Conservation (phyloP, 1,284 basidiomycete species). For the Boletellus deceptivus region DNA sequence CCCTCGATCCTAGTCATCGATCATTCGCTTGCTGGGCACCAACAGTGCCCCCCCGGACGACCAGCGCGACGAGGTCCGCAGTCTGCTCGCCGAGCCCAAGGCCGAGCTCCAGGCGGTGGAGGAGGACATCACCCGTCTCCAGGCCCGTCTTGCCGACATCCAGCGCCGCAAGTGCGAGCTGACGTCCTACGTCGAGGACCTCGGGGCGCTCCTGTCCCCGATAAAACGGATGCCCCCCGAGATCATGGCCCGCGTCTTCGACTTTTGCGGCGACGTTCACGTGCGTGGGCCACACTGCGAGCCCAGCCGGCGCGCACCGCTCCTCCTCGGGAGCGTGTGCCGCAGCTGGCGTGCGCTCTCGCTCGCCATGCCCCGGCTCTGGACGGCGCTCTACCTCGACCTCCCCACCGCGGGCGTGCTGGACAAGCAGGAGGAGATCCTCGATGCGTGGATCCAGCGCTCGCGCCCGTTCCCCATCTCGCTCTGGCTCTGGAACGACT, state of each 20-base stretch:
- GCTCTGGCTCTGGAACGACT: constrained; percentile 32
- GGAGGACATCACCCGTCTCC: constrained; percentile 24
- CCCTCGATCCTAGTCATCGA: constrained; percentile 23
- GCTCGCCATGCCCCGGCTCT: constrained; percentile 29
- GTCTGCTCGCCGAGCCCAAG: constrained; percentile 25
- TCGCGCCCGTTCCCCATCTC: constrained; percentile 26
- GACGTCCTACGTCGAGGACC: constrained; percentile 31
- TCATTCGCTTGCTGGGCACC: constrained; percentile 29
- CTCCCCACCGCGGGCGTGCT: constrained; percentile 25
- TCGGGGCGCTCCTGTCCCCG: constrained; percentile 31
- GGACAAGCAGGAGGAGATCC: constrained; percentile 26
- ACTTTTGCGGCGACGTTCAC: constrained; percentile 31
- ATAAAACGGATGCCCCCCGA: constrained; percentile 35
- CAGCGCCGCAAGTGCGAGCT: constrained; percentile 30
- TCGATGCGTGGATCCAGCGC: constrained; percentile 28
- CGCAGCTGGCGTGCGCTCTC: constrained; percentile 30
- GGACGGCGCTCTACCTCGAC: constrained; percentile 33
- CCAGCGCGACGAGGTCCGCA: constrained; percentile 29
- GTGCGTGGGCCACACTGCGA: constrained; percentile 30
- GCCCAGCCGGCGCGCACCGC: constrained; percentile 28
- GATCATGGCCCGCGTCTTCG: constrained; percentile 33
- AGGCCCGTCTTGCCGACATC: constrained; percentile 30
- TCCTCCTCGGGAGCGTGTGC: constrained; percentile 28
- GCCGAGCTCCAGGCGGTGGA: constrained; percentile 28
- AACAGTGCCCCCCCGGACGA: constrained; percentile 26